A percentile compares a stretch with the other conserved stretches of the same genome.
These are phyloP conservation scores for Oryza longistaminata DNA, from an alignment of 176 grass and related monocot species.

Conservation along the genomic window DNA sequence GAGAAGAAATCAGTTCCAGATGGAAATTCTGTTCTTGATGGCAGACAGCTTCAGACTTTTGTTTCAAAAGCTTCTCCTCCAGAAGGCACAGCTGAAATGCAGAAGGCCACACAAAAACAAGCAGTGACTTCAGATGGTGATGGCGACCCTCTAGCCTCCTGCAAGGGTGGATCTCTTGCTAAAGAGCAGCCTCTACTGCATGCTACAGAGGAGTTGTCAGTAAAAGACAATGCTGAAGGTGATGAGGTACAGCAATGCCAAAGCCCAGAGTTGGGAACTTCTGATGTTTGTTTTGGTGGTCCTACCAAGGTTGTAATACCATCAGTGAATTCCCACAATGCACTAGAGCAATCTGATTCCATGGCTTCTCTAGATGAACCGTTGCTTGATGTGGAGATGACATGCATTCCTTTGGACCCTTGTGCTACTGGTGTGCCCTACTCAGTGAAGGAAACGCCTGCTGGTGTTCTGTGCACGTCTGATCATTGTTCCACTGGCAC, in stretches of 20 bases:
- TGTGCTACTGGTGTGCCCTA: constrained; percentile 33
- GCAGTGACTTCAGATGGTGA: neutral
- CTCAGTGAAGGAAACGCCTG: constrained; percentile 54
- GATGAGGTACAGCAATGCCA: constrained; percentile 27
- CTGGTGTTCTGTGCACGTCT: neutral
- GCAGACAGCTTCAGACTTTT: neutral
- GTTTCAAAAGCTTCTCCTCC: constrained; percentile 29
- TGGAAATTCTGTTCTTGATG: constrained; percentile 19
- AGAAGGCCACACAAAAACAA: constrained; percentile 26
- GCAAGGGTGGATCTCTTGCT: constrained; percentile 18
- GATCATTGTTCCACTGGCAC: neutral
- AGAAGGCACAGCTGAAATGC: neutral
- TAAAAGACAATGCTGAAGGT: constrained; percentile 40
- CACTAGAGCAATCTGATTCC: neutral
- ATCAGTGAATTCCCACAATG: constrained; percentile 1
- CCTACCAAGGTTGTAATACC: constrained; percentile 22
- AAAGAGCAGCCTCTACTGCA: constrained; percentile 24
- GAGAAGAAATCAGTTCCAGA: constrained; percentile 1
- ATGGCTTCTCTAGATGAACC: constrained; percentile 44
- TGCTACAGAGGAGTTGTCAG: constrained; percentile 6
- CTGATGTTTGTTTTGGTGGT: constrained; percentile 18
- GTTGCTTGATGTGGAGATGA: constrained; percentile 35
- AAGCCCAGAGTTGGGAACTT: constrained; percentile 22
- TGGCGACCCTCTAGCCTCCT: neutral
- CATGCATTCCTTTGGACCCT: constrained; percentile 36